phyloP scores from a whole-genome alignment of 306 rosid species.

The Fagus crenata region DNA sequence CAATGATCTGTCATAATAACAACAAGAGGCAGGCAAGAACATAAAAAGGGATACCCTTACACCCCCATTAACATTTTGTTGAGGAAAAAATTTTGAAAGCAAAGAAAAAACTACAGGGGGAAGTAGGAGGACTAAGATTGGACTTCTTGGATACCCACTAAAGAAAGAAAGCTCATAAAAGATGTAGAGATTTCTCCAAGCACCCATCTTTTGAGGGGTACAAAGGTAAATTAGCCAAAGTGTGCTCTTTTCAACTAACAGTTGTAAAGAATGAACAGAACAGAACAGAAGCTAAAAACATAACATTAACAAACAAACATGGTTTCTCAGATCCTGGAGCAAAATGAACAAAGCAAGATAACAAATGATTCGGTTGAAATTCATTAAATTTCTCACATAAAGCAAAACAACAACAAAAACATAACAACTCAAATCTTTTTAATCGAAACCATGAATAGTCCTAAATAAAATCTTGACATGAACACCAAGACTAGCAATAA shows the following conservation, averaged over 20 bases:
- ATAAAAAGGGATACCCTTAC: neutral
- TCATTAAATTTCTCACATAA: neutral
- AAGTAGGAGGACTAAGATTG: neutral
- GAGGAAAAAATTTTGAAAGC: neutral
- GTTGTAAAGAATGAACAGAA: neutral
- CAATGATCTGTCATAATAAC: slow-evolving; percentile 5
- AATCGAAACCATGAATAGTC: neutral
- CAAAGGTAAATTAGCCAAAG: slow-evolving; percentile 6
- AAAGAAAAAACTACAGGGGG: neutral
- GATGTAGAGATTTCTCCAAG: neutral
- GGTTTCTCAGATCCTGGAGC: slow-evolving; percentile 7
- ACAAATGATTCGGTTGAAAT: neutral
- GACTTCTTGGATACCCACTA: slow-evolving; percentile 17
- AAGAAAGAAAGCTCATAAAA: neutral
- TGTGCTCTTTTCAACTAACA: neutral
- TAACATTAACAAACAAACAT: neutral
- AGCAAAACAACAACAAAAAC: neutral
- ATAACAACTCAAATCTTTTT: neutral
- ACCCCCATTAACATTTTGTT: neutral
- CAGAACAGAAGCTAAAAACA: neutral
- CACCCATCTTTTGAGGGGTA: slow-evolving; percentile 23
- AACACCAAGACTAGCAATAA: neutral
- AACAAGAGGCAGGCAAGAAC: neutral
- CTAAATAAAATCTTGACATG: neutral
- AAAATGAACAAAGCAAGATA: neutral